Evolutionary conservation across 768 basidiomycete species (phyloP).

Genomic region (Pleurotus tuber-regium): DNA sequence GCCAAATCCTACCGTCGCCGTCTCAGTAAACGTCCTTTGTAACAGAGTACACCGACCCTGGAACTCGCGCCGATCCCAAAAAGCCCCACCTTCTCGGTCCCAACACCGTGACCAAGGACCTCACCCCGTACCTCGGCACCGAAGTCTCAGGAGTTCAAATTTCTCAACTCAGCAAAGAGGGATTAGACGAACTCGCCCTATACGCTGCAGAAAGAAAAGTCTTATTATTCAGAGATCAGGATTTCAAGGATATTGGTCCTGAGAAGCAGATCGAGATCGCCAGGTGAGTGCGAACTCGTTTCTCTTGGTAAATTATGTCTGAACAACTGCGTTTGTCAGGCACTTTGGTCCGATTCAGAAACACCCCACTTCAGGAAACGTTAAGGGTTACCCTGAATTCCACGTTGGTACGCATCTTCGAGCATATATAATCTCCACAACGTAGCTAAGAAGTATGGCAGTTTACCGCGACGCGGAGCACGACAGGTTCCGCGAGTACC

Average conservation of each 20-base stretch:
- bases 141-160: conserved; percentile 51
- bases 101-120: conserved; percentile 33
- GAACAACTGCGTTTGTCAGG: conserved; percentile 19
- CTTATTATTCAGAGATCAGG: conserved; percentile 56
- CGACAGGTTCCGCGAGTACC: conserved; percentile 41
- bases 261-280: conserved; percentile 54
- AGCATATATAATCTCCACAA: neutral
- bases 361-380: conserved; percentile 49
- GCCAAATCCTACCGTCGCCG: neutral
- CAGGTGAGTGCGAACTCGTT: conserved; percentile 21
- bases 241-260: conserved; percentile 56
- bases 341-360: conserved; percentile 46
- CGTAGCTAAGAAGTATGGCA: conserved; percentile 9
- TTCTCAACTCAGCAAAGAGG: conserved; percentile 48
- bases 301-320: no score
- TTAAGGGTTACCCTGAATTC: conserved; percentile 56
- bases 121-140: conserved; percentile 53
- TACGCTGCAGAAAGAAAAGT: conserved; percentile 52
- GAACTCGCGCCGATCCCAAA: conserved; percentile 43
- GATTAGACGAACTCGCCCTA: conserved; percentile 52
- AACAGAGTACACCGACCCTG: conserved; percentile 41
- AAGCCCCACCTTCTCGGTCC: conserved; percentile 49
- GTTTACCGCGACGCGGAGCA: conserved; percentile 50
- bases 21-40: conserved; percentile 5
- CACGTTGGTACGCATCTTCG: conserved; percentile 44